Conservation (phyloP, 2,329 filamentous ascomycete species). For the Aspergillus caelatus region DNA sequence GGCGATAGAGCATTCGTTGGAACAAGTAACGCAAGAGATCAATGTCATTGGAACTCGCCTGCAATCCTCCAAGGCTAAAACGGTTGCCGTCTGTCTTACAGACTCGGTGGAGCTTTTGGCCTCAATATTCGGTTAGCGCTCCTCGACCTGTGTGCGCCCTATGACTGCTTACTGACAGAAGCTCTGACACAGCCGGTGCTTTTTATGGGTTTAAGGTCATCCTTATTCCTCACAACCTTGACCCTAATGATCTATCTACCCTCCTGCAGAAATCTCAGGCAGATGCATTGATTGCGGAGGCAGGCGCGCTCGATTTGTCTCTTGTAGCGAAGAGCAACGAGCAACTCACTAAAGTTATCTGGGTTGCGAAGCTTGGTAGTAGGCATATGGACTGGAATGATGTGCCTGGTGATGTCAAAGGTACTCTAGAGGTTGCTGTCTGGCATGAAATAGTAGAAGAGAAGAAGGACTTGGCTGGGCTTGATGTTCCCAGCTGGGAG, state of each 20-base stretch:
- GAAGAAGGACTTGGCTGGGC: slow-evolving; percentile 58
- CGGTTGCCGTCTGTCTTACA: slow-evolving; percentile 85
- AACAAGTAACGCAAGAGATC: slow-evolving; percentile 80
- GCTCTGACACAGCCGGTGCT: slow-evolving; percentile 64
- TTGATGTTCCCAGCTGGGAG: slow-evolving; percentile 66
- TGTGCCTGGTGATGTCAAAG: slow-evolving; percentile 74
- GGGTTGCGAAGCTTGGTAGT: slow-evolving; percentile 90
- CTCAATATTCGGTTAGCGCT: slow-evolving; percentile 68
- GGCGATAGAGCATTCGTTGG: slow-evolving; percentile 70
- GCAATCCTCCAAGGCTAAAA: slow-evolving; percentile 67
- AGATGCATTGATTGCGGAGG: slow-evolving; percentile 80
- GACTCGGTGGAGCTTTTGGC: slow-evolving; percentile 89
- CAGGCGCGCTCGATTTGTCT: slow-evolving; percentile 83
- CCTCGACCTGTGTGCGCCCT: background rate
- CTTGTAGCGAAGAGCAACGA: slow-evolving; percentile 69
- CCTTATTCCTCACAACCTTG: slow-evolving; percentile 79
- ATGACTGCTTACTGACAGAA: slow-evolving; percentile 16
- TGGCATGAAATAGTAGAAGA: slow-evolving; percentile 90
- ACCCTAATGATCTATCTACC: slow-evolving; percentile 68
- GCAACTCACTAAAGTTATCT: slow-evolving; percentile 76
- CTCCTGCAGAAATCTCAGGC: slow-evolving; percentile 74
- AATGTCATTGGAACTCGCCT: slow-evolving; percentile 81
- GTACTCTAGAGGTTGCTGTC: slow-evolving; percentile 78
- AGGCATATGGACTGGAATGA: slow-evolving; percentile 95
- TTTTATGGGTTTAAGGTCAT: slow-evolving; percentile 89